A percentile compares a stretch with the other conserved stretches of the same genome.
Conservation (phyloP, 768 basidiomycete species). For the Boletus insuetus region DNA sequence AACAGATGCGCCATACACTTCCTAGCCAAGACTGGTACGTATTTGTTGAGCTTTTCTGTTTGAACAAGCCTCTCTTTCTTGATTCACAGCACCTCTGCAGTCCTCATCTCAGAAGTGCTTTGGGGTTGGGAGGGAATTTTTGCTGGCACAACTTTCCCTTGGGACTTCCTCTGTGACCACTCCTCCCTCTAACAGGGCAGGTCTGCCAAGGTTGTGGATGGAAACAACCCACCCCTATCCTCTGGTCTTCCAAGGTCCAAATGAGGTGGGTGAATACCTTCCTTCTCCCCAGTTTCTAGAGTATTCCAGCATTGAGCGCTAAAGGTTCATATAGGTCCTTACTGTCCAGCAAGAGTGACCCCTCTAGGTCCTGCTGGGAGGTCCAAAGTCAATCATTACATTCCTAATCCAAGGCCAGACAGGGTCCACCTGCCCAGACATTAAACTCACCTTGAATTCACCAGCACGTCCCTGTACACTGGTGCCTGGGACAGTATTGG, state of each 20-base stretch:
- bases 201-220: too few species aligned
- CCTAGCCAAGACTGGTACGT: background rate
- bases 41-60: background rate
- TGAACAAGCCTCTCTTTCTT: background rate
- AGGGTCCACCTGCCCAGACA: too few species aligned
- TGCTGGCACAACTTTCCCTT: too few species aligned
- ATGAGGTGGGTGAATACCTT: background rate
- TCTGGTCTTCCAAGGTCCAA: background rate
- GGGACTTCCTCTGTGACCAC: too few species aligned
- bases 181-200: too few species aligned
- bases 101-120: background rate
- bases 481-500: too few species aligned
- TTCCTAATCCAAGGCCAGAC: too few species aligned
- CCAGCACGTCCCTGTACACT: too few species aligned
- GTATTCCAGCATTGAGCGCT: background rate
- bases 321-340: background rate
- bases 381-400: too few species aligned
- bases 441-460: too few species aligned
- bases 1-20: background rate
- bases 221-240: background rate
- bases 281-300: background rate
- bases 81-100: background rate
- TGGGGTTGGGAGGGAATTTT: background rate
- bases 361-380: too few species aligned
- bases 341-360: background rate